Conservation (phyloP, 2,329 filamentous ascomycete species). For the Chrysoporthe deuterocubensis region DNA sequence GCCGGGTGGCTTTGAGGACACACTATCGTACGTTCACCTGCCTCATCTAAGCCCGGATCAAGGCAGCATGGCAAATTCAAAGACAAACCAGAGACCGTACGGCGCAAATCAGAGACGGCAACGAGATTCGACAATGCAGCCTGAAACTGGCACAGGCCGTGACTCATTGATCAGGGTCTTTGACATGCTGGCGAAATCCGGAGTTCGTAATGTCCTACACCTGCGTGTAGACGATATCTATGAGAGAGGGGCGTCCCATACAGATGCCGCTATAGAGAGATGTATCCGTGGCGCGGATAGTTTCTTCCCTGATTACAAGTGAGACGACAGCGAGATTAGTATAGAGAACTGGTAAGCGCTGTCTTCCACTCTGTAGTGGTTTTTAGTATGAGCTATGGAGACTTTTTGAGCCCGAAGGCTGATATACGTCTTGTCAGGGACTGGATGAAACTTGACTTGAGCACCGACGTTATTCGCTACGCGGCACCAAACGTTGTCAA, state of each 20-base stretch:
- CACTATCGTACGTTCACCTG: conserved; percentile 5
- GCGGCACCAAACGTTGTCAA: neutral
- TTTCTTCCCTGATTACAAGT: neutral
- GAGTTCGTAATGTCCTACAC: conserved; percentile 8
- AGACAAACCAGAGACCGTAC: neutral
- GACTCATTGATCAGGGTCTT: conserved; percentile 1
- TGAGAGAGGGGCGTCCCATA: conserved; percentile 4
- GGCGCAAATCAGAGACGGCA: conserved; percentile 1
- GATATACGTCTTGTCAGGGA: conserved; percentile 1
- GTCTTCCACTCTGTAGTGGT: neutral
- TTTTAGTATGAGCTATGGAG: neutral
- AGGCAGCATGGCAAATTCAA: no score
- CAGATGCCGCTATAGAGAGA: conserved; percentile 13
- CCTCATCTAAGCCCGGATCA: neutral
- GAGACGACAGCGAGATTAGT: neutral
- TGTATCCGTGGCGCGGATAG: conserved; percentile 3
- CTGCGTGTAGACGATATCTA: neutral
- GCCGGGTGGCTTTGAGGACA: conserved; percentile 11
- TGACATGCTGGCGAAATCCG: conserved; percentile 6
- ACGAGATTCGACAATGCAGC: no score
- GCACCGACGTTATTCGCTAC: conserved; percentile 9
- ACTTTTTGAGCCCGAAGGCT: neutral
- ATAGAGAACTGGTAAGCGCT: conserved; percentile 9
- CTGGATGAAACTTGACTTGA: conserved; percentile 16
- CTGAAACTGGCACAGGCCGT: neutral